Evolutionary conservation across 2,329 filamentous ascomycete species (phyloP).

Genomic region (Fusarium piperis): DNA sequence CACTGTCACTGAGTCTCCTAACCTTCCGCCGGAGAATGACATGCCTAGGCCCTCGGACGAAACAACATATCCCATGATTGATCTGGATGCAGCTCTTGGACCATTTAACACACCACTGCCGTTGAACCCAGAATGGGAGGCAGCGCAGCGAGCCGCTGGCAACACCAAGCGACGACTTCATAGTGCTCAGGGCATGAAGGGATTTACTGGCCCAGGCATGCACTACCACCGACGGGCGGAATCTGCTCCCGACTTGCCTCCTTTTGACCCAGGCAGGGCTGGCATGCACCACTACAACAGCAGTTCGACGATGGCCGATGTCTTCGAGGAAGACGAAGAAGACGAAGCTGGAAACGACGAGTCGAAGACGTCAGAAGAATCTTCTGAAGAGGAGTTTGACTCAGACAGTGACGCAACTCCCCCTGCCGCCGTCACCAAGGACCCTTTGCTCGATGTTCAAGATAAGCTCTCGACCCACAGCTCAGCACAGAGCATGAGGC

Average conservation of each 20-base stretch:
- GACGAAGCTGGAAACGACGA: constrained; percentile 60
- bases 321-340: constrained; percentile 87
- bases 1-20: constrained; percentile 53
- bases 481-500: constrained; percentile 46
- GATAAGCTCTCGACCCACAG: constrained; percentile 36
- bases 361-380: constrained; percentile 46
- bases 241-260: constrained; percentile 81
- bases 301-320: constrained; percentile 82
- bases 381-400: constrained; percentile 60
- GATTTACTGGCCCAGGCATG: constrained; percentile 74
- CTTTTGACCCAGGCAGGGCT: constrained; percentile 72
- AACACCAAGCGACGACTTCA: constrained; percentile 74
- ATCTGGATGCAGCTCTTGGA: constrained; percentile 91
- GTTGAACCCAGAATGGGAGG: constrained; percentile 72
- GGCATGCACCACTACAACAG: constrained; percentile 71
- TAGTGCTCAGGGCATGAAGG: constrained; percentile 77
- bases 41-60: constrained; percentile 63
- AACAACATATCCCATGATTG: constrained; percentile 81
- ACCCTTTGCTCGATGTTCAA: constrained; percentile 36
- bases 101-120: constrained; percentile 85
- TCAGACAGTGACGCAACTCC: constrained; percentile 53
- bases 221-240: constrained; percentile 82
- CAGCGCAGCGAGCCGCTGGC: constrained; percentile 67
- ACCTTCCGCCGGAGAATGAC: constrained; percentile 39
- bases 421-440: constrained; percentile 39